phyloP scores from a whole-genome alignment of 1,139 yeast species.

The Martiniozyma asiatica region DNA sequence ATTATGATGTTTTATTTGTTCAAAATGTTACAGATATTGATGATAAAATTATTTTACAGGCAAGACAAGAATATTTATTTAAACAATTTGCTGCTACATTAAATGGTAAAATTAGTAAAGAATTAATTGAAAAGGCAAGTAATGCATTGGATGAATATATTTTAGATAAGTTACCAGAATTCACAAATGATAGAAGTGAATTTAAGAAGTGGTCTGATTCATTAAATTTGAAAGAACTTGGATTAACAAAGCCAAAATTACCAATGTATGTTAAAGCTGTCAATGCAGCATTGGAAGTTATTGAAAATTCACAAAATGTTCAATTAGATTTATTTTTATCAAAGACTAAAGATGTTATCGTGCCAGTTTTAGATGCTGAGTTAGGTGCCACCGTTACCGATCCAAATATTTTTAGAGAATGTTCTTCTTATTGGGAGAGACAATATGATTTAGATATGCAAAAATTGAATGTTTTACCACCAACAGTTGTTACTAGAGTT shows the following conservation, averaged over 20 bases:
- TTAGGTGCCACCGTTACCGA: conserved; percentile 71
- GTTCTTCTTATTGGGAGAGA: conserved; percentile 85
- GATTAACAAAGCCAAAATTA: conserved; percentile 59
- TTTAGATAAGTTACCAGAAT: conserved; percentile 44
- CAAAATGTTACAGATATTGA: conserved; percentile 98
- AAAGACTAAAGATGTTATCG: conserved; percentile 57
- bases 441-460: conserved; percentile 81
- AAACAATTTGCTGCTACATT: conserved; percentile 37
- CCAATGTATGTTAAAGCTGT: conserved; percentile 76
- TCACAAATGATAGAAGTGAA: conserved; percentile 20
- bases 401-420: conserved; percentile 66
- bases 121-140: conserved; percentile 30
- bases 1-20: conserved; percentile 73
- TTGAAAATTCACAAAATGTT: conserved; percentile 19
- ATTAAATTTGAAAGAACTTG: conserved; percentile 38
- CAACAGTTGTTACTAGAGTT: conserved; percentile 86
- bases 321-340: conserved; percentile 32
- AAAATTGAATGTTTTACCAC: conserved; percentile 69
- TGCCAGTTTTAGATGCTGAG: conserved; percentile 59
- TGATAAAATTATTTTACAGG: conserved; percentile 89
- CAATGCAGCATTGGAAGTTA: conserved; percentile 35
- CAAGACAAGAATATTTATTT: conserved; percentile 78
- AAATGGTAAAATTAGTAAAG: conserved; percentile 24
- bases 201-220: conserved; percentile 41
- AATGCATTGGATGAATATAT: conserved; percentile 39